These are phyloP conservation scores for Leccinum imitatum DNA, from an alignment of 768 basidiomycete species.

Conservation along the genomic window DNA sequence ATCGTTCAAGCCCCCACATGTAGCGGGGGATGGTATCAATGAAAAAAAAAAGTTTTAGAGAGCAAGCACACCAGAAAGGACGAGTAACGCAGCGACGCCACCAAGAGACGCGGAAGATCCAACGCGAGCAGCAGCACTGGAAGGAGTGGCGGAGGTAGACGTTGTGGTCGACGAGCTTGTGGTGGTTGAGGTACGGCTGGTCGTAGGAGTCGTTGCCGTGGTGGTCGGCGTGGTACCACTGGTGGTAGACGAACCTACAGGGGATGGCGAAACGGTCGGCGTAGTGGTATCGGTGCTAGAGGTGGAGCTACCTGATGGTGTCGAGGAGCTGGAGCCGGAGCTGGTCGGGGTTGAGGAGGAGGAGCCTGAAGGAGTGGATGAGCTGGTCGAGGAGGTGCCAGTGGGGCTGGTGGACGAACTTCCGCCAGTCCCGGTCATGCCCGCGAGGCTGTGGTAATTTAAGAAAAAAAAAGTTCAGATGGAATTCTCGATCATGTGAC, in stretches of 20 bases:
- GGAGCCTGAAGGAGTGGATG: conserved; percentile 15
- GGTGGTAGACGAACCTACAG: background rate
- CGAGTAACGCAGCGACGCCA: conserved; percentile 20
- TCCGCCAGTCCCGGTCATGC: conserved; percentile 56
- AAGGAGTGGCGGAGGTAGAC: conserved; percentile 15
- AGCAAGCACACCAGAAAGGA: conserved; percentile 21
- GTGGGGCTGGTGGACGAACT: conserved; percentile 19
- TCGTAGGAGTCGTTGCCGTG: conserved; percentile 36
- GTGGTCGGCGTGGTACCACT: conserved; percentile 35
- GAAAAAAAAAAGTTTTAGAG: conserved; percentile 10
- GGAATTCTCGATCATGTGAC: background rate
- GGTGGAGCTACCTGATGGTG: conserved; percentile 19
- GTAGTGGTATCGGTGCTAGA: conserved; percentile 2
- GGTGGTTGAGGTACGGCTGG: conserved; percentile 13
- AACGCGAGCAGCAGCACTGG: conserved; percentile 22
- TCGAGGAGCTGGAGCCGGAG: background rate
- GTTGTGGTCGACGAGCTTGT: conserved; percentile 22
- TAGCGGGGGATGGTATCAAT: conserved; percentile 4
- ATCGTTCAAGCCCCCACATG: conserved; percentile 13
- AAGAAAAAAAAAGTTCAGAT: conserved; percentile 5
- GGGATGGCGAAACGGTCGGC: conserved; percentile 10
- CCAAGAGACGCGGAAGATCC: conserved; percentile 23
- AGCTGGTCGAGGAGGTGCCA: conserved; percentile 7
- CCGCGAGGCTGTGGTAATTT: conserved; percentile 42
- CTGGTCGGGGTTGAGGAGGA: conserved; percentile 6